phyloP scores from a whole-genome alignment of 768 basidiomycete species.

The Leccinum sublutescens region DNA sequence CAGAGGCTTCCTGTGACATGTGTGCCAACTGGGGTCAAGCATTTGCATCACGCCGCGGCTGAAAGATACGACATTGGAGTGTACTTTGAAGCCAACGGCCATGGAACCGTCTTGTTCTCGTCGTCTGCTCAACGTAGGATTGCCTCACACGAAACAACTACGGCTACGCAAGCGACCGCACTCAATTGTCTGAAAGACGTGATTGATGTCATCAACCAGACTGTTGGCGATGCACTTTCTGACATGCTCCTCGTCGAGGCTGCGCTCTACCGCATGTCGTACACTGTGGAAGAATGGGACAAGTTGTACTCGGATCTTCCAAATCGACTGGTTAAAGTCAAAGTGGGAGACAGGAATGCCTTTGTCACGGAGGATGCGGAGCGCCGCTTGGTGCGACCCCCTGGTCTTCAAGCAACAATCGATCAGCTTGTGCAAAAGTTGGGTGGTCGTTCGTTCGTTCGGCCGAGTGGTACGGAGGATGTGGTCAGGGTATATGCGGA shows the following conservation, averaged over 20 bases:
- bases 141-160: constrained; percentile 63
- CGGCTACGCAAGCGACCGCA: constrained; percentile 79
- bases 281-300: constrained; percentile 86
- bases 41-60: constrained; percentile 96
- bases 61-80: constrained; percentile 92
- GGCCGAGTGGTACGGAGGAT: constrained; percentile 98
- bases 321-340: constrained; percentile 92
- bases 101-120: constrained; percentile 96
- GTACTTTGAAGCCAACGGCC: constrained; percentile 99
- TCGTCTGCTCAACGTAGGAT: constrained; percentile 64
- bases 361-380: constrained; percentile 96
- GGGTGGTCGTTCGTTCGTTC: constrained; percentile 87
- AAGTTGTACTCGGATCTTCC: constrained; percentile 90
- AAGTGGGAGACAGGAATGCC: constrained; percentile 73
- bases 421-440: constrained; percentile 81
- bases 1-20: constrained; percentile 94
- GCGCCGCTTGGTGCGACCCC: constrained; percentile 77
- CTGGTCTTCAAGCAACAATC: constrained; percentile 76
- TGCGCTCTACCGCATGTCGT: constrained; percentile 86
- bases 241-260: constrained; percentile 95
- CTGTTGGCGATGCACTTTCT: constrained; percentile 94
- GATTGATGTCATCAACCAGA: constrained; percentile 90
- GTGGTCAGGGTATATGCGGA: constrained; percentile 98
- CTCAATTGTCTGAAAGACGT: constrained; percentile 75
- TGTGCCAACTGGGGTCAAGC: constrained; percentile 95